A percentile compares a stretch with the other conserved stretches of the same genome.
Evolutionary conservation across 495 filamentous ascomycete genomes (phyloP).

Genomic region (Penicillium subrubescens): DNA sequence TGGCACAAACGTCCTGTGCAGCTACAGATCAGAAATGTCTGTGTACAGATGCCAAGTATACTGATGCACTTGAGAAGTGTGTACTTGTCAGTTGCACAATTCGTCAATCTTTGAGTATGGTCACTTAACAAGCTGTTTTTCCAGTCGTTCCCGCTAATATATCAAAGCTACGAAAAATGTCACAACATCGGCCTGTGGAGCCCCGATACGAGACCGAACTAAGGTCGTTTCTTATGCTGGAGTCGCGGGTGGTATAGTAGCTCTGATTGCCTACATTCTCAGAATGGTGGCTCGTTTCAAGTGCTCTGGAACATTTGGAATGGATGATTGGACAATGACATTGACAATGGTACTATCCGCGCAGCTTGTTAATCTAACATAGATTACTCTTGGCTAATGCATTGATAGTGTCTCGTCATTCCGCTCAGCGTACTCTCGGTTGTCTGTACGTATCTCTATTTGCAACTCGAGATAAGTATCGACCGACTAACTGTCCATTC

Average conservation of each 20-base stretch:
- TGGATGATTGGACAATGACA: slow-evolving; percentile 36
- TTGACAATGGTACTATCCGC: slow-evolving; percentile 30
- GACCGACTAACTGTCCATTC: neutral
- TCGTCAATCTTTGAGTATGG: slow-evolving; percentile 27
- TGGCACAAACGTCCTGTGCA: slow-evolving; percentile 27
- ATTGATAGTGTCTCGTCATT: slow-evolving; percentile 19
- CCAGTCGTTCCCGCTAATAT: neutral
- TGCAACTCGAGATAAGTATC: neutral
- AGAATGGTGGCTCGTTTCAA: slow-evolving; percentile 30
- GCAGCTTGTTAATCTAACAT: neutral
- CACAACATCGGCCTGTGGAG: slow-evolving; percentile 29
- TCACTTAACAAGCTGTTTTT: neutral
- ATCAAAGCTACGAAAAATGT: slow-evolving; percentile 37
- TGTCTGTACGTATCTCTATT: slow-evolving; percentile 24
- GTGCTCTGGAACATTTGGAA: slow-evolving; percentile 30
- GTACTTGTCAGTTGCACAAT: slow-evolving; percentile 28
- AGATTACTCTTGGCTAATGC: neutral
- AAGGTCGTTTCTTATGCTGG: slow-evolving; percentile 28
- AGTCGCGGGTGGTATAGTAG: slow-evolving; percentile 25
- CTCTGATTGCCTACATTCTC: slow-evolving; percentile 30
- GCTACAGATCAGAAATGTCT: slow-evolving; percentile 30
- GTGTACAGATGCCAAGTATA: slow-evolving; percentile 27
- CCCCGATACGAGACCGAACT: slow-evolving; percentile 30
- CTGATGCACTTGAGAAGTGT: slow-evolving; percentile 20
- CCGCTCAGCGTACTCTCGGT: slow-evolving; percentile 30